phyloP scores from a whole-genome alignment of 371 early-diverging fungal genomes.

The Lichtheimia ornata region DNA sequence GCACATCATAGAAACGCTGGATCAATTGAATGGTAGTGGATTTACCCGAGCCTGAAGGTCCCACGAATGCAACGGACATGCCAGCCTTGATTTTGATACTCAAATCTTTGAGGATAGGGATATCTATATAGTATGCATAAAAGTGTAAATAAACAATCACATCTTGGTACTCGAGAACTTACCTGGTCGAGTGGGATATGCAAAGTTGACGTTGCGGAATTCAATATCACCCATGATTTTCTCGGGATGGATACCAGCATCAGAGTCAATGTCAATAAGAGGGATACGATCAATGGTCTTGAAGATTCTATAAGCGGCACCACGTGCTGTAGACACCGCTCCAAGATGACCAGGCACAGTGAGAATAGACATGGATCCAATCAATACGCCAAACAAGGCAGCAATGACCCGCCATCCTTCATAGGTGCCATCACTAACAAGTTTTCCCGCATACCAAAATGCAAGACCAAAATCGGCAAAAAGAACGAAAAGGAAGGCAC shows the following conservation, averaged over 20 bases:
- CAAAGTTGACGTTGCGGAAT: slow-evolving; percentile 66
- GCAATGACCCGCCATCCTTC: slow-evolving; percentile 44
- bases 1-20: slow-evolving; percentile 86
- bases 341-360: slow-evolving; percentile 56
- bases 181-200: slow-evolving; percentile 70
- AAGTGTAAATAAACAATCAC: not conserved
- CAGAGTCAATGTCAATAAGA: slow-evolving; percentile 59
- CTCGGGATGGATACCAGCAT: slow-evolving; percentile 50
- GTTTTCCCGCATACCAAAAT: slow-evolving; percentile 65
- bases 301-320: slow-evolving; percentile 70
- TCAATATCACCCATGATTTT: slow-evolving; percentile 65
- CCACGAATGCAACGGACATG: slow-evolving; percentile 75
- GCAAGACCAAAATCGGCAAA: slow-evolving; percentile 60
- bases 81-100: slow-evolving; percentile 69
- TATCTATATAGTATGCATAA: slow-evolving; percentile 57
- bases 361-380: slow-evolving; percentile 35
- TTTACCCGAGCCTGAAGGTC: slow-evolving; percentile 87
- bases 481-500: slow-evolving; percentile 53
- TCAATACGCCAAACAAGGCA: slow-evolving; percentile 64
- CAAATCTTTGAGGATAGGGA: slow-evolving; percentile 60
- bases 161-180: not conserved
- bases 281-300: slow-evolving; percentile 74
- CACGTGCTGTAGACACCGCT: slow-evolving; percentile 61
- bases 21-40: slow-evolving; percentile 85
- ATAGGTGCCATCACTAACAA: slow-evolving; percentile 41